A percentile compares a stretch with the other conserved stretches of the same genome.
Conservation (phyloP, 768 basidiomycete species). For the Auriscalpium vulgare region DNA sequence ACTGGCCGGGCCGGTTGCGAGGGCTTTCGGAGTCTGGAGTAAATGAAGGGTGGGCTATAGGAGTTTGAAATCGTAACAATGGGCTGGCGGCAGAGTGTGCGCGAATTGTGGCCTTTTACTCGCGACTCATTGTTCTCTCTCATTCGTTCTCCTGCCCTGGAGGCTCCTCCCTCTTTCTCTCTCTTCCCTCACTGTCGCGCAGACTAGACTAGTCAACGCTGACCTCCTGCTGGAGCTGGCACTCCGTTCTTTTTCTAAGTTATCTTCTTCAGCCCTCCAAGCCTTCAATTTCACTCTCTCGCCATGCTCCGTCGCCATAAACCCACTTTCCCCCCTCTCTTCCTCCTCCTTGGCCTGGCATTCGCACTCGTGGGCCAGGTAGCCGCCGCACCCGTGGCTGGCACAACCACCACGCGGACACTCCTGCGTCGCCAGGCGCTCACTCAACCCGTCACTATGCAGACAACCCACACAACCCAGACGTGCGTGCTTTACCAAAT, state of each 20-base stretch:
- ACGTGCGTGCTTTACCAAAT: slow-evolving; percentile 29
- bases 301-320: slow-evolving; percentile 21
- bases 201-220: slow-evolving; percentile 13
- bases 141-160: slow-evolving; percentile 1
- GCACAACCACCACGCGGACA: not conserved
- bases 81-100: not conserved
- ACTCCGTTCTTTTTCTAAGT: slow-evolving; percentile 24
- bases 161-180: not conserved
- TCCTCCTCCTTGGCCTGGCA: not conserved
- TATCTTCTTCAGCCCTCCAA: slow-evolving; percentile 9
- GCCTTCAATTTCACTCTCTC: slow-evolving; percentile 11
- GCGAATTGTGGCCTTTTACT: no score
- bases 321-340: not conserved
- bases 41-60: no score
- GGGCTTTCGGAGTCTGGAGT: not conserved
- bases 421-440: slow-evolving; percentile 17
- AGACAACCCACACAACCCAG: slow-evolving; percentile 28
- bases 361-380: slow-evolving; percentile 1
- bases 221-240: slow-evolving; percentile 29
- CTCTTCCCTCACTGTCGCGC: slow-evolving; percentile 7
- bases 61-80: not conserved
- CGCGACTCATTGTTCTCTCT: not conserved
- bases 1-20: not conserved
- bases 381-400: not conserved
- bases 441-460: slow-evolving; percentile 27